Evolutionary conservation across 1,139 yeast species (phyloP), one percentile per base, ranked within the genome.

Genomic region (Taphrina communis): DNA sequence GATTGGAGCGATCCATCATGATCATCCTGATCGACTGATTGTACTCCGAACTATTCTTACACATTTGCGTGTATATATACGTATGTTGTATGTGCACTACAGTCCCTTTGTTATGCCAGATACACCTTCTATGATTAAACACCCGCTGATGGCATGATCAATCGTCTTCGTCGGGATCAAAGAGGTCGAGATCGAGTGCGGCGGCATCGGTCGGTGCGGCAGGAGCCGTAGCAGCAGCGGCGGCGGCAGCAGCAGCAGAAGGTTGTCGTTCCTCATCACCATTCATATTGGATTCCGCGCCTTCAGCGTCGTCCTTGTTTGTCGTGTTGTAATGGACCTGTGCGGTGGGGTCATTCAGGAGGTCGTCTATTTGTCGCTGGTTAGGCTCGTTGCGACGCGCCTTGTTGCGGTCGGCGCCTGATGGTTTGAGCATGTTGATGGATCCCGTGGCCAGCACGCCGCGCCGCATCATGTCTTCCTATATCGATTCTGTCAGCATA

Each of bases 391-490:
- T 53, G 11, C 12, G 8, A 17, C 58, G 58, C n/a, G 31, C 11
- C 36, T 50, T 50, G 25, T 21, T 9, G 42, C 36, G 44, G 12
- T 7, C 17, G 3, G 41, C 35, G 2, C 31, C 31, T 4, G 31
- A 25, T 1, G 56, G 36, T n/a, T 53, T 35, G 44, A 53, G 36
- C 41, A 53, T 35, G 42, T 36, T 53, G 41, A 38, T 36, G 9
- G 58, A 56, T 19, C 50, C 60, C 35, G 38, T 39, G 36, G 36
- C 50, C 36, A 56, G 50, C 5, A 41, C 50, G 50, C 50, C 60
- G 17, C 53, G 51, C 25, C 48, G 55, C 65, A 36, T 60, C 56
- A 58, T 44, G 52, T 58, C 62, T 58, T 58, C 62, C 60, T 56
- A 11, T 9, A 39, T 31, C 31, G 4, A 2, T 25, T 25, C 31